Evolutionary conservation across 176 grass and related monocot species (phyloP), one percentile per base, ranked within the genome.

Genomic region (Triticum monococcum): DNA sequence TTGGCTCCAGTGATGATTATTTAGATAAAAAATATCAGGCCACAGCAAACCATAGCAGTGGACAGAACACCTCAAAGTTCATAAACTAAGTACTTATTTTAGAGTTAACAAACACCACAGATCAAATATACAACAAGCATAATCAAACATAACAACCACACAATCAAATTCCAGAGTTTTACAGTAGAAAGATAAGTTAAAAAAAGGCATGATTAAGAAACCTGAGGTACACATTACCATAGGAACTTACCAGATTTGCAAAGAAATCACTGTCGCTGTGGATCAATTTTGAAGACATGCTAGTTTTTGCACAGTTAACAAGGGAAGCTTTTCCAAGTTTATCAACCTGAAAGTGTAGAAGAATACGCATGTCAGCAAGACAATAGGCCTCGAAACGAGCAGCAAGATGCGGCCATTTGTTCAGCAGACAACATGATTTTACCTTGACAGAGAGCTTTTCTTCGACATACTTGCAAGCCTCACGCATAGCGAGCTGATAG

Each of bases 251-350:
- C 79, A 98, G 80, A 91, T 60, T 91, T 31, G 97, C 94, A 74
- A 96, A 98, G 71, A 98, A 98, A 87, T 96, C 94, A 91, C 87
- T 92, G 75, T 98, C 94, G 25, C 63, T 88, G n/a, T 88, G 72
- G 37, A 98, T 92, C 76, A 98, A 83, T 81, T 98, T 98, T 0
- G 97, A 98, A 30, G 97, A 98, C 94, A 98, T 98, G 90, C 97
- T 98, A 50, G 97, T 98, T 86, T 96, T 98, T 75, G 94, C 94
- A 86, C 90, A 96, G 87, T 98, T 98, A 56, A 94, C 81, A 81
- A 98, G 91, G 28, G 90, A 96, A 91, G 93, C 90, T 68, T 98
- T 96, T 25, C 94, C 96, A 83, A 98, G 94, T 59, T 92, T 94
- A 61, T 96, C 92, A 76, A 98, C 97, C 94, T 98, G 88, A 82